Evolutionary conservation across 768 basidiomycete genomes (phyloP), one percentile per base, ranked within the genome.

Genomic region (Harrya chromipes): DNA sequence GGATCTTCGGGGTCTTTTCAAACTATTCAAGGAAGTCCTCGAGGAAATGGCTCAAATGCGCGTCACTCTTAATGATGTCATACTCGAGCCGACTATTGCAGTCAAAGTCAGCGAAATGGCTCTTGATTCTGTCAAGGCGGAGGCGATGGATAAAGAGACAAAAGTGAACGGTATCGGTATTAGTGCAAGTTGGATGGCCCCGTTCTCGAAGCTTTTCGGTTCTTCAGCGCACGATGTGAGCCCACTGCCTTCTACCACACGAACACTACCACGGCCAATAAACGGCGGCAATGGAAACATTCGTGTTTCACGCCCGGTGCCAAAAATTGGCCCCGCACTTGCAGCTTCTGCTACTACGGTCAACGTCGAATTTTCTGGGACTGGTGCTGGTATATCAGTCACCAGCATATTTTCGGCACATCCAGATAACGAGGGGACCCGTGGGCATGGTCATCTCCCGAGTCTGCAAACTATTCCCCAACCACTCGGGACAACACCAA

Each of bases 341-440:
- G 84, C 87, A 11, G 91, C 97, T 10, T 90, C 90, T 19, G 76
- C 89, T 2, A 94, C 90, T 42, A 94, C 92, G 2, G 94, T 98
- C 58, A 97, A 94, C 50, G 95, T 99, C 48, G 94, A 97, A 73
- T 98, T 97, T 68, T 89, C 84, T 4, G 86, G 89, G 4, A 70
- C 80, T 2, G 87, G 81, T 10, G 72, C 76, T 12, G 78, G 82
- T n/a, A 72, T 79, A 52, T 78, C 80, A 7, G 70, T 81, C 46
- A 75, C 78, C 19, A 78, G 69, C 47, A 62, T 75, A 40, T 66
- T 71, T 39, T 68, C 66, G 29, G 56, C 67, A 29, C 62, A 67
- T 44, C 58, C 66, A 13, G 24, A 55, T 39, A 56, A 54, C 24
- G 64, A 64, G 17, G 53, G 26, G 19, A 14, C 42, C 36, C 48